Evolutionary conservation across 2,329 filamentous ascomycete species (phyloP), one percentile per base, ranked within the genome.

Genomic region (Penicillium sp.): DNA sequence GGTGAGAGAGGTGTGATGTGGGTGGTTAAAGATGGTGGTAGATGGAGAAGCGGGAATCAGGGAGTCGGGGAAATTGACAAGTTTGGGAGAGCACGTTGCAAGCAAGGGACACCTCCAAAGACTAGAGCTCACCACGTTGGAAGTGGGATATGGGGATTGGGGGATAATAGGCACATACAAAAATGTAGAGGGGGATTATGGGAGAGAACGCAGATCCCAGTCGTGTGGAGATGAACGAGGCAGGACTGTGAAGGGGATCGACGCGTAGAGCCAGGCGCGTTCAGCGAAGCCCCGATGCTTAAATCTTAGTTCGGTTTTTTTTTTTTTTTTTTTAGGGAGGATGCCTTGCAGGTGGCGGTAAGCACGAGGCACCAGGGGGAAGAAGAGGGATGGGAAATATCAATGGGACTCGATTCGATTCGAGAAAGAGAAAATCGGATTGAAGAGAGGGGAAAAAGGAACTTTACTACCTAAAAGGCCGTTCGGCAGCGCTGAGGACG

Each of bases 271-370:
- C n/a, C 42, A 63, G 54, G 59, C 51, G 54, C 56, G 56, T 56
- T 51, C 50, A 46, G 28, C 31, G 54, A 56, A 46, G 39, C 55
- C 49, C 58, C 58, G 71, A 71, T 72, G 71, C 71, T 74, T 73
- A 74, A 58, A 73, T 71, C 59, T 71, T 73, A 73, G 71, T 70
- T 60, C 62, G 60, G 42, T 63, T 65, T 65, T 62, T 71, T 71
- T 42, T 5, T 39, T 2, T 39, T 42, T 14, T 42, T 7, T 39
- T 21, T 7, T 42, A 60, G 31, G 13, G 5, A 14, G 18, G 65
- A 70, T 70, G 68, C 64, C 70, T 68, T 72, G 70, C 71, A 71
- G 68, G 68, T 69, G 69, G 66, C 68, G 67, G 69, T 65, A 62
- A 68, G 64, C 67, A 70, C 66, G 65, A 73, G 67, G 68, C 67